Base-by-base conservation (phyloP, 2,329 filamentous ascomycete genomes). In the Fusarium marasasianum region DNA sequence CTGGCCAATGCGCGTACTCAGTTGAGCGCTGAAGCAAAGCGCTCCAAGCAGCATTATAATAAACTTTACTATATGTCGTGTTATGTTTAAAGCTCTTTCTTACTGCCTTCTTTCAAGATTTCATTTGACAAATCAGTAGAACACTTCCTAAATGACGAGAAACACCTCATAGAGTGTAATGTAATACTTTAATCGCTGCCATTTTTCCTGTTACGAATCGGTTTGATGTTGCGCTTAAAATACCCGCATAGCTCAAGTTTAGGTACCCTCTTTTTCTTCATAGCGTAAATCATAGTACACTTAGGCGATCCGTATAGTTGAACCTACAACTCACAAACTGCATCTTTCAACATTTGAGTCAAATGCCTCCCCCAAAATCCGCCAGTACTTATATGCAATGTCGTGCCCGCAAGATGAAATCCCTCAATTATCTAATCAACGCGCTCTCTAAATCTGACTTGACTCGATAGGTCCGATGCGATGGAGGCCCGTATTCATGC, bases 41-140 rank as follows among this genome's bases (percentile, higher is more conserved):
- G 33, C 10, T 24, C 7, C 22, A 22, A 18, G 29, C 15, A 3
- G 29, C 11, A 31, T n/a, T n/a, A 33, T 9, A 15, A 35, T 3
- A 35, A 15, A n/a, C 22, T n/a, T 9, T 43, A 15, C 13, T 43
- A 9, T 6, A 15, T 14, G 40, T n/a, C 40, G 22, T 15, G 22
- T n/a, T 43, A 38, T 12, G n/a, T 43, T 43, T 43, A 4, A 43
- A 43, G 40, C 40, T n/a, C 22, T 4, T n/a, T 4, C 3, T 2
- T 15, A n/a, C 20, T 41, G 38, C 20, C 3, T 40, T 40, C 38
- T 22, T 40, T 22, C 1, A 22, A 14, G 1, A 0, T 8, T 14
- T 14, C 0, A 41, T 22, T 1, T 5, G 5, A 8, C 0, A 7
- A 8, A 3, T 22, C 2, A 22, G 12, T 0, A 5, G 6, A 22